A percentile compares a stretch with the other conserved stretches of the same genome.
Evolutionary conservation across 169 alveolate species (phyloP).

Genomic region (Perkinsus marinus): DNA sequence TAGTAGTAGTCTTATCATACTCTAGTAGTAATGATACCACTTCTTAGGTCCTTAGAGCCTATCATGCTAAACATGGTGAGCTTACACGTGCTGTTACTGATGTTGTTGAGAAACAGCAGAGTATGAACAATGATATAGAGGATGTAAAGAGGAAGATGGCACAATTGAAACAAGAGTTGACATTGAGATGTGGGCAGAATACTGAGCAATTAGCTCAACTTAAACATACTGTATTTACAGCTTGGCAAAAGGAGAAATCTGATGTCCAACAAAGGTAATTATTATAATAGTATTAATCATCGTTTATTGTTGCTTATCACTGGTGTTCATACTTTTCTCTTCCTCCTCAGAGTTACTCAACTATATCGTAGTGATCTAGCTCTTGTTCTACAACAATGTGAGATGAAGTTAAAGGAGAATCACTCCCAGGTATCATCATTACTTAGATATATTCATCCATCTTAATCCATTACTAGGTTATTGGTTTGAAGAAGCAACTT

Average conservation of each 20-base stretch:
- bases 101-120: background rate
- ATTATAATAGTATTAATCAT: background rate
- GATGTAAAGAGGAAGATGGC: background rate
- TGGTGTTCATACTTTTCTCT: background rate
- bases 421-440: background rate
- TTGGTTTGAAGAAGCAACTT: background rate
- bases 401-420: background rate
- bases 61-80: background rate
- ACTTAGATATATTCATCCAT: too few species aligned
- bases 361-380: background rate
- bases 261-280: background rate
- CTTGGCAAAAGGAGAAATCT: background rate
- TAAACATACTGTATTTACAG: background rate
- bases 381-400: background rate
- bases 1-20: background rate
- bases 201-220: background rate
- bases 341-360: background rate
- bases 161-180: background rate
- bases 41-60: background rate
- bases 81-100: background rate
- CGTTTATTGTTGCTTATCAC: background rate
- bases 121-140: background rate
- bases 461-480: background rate
- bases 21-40: background rate
- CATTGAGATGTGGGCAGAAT: background rate